These are phyloP conservation scores for Crithidia expoeki DNA, from an alignment of 208 protist genomes.

Conservation along the genomic window DNA sequence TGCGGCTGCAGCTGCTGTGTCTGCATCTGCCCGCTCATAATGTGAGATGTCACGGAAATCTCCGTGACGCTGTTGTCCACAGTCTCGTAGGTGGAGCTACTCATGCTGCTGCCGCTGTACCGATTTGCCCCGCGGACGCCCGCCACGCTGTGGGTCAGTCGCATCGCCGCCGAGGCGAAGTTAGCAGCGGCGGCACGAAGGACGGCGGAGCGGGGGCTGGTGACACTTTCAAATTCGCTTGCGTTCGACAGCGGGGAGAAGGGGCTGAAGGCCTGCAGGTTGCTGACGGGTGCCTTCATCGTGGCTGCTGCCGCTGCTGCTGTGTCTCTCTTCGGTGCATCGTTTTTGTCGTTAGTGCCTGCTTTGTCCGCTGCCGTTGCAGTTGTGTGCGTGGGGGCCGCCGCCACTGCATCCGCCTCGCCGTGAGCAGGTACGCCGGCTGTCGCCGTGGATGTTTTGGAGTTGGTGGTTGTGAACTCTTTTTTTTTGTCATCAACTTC, in stretches of 20 bases:
- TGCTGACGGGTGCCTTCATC: neutral
- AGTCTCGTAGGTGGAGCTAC: constrained; percentile 16
- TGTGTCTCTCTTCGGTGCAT: neutral
- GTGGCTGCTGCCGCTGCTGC: neutral
- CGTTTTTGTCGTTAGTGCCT: too few relatives aligned
- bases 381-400: too few relatives aligned
- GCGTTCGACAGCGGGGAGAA: constrained; percentile 4
- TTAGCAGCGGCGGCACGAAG: neutral
- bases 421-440: neutral
- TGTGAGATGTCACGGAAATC: too few relatives aligned
- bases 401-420: neutral
- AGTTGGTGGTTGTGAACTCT: too few relatives aligned
- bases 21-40: neutral
- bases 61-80: constrained; percentile 7
- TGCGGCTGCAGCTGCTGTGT: neutral
- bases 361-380: neutral
- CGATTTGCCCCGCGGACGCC: neutral
- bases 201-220: neutral
- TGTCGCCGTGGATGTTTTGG: neutral
- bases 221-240: neutral
- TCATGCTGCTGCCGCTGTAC: constrained; percentile 8
- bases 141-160: neutral
- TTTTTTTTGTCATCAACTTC: too few relatives aligned
- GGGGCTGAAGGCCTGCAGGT: neutral
- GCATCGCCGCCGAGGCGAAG: neutral